phyloP scores from a whole-genome alignment of 2,329 filamentous ascomycete genomes.

The Phyllachora maydis region DNA sequence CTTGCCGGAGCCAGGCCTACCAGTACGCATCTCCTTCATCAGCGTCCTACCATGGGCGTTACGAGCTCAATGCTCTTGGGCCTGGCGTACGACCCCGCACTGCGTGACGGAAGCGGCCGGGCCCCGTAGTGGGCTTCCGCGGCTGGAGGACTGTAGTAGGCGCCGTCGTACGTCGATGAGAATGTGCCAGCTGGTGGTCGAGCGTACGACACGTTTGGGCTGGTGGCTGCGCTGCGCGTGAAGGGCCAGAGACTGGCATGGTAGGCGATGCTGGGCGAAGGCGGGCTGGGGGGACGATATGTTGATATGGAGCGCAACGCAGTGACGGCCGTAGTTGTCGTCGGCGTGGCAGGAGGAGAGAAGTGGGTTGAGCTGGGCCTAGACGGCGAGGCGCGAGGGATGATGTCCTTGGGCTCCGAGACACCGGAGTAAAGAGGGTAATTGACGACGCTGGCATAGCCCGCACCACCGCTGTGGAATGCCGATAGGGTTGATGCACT shows the following conservation, averaged over 20 bases:
- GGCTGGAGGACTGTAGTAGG: conserved; percentile 16
- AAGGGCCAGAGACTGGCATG: conserved; percentile 31
- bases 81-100: conserved; percentile 30
- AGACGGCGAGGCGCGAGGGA: conserved; percentile 42
- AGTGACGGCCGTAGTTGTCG: conserved; percentile 27
- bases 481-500: conserved; percentile 10
- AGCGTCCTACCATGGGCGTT: conserved; percentile 34
- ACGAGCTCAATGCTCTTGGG: conserved; percentile 44
- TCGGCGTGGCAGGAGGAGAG: conserved; percentile 29
- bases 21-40: too few species aligned
- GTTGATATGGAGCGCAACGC: conserved; percentile 32
- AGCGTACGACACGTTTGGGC: conserved; percentile 31
- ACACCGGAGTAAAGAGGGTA: conserved; percentile 23
- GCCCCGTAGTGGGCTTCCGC: conserved; percentile 21
- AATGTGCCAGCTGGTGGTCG: conserved; percentile 19
- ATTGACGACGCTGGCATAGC: too few species aligned
- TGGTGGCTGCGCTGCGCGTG: conserved; percentile 25
- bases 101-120: conserved; percentile 33
- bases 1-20: too few species aligned
- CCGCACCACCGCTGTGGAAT: conserved; percentile 10
- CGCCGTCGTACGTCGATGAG: conserved; percentile 30
- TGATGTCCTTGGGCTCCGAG: conserved; percentile 37
- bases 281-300: conserved; percentile 31
- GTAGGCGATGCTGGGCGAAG: conserved; percentile 23
- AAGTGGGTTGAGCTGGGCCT: conserved; percentile 33